Evolutionary conservation across 2,329 filamentous ascomycete species (phyloP), one percentile per base, ranked within the genome.

Genomic region (Aspergillus jensenii): DNA sequence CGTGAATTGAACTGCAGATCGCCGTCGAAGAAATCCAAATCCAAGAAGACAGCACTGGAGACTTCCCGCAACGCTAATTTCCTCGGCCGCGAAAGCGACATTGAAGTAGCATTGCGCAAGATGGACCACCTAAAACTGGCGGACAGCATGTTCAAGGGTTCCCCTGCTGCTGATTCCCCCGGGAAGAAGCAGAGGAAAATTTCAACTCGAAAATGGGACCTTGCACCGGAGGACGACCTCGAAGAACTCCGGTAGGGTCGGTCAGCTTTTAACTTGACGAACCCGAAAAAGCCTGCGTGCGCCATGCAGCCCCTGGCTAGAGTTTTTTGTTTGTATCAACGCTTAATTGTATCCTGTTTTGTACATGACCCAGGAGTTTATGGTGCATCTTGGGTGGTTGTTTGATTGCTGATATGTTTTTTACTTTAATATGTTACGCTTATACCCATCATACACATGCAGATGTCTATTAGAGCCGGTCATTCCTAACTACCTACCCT

Each of bases 1-100:
- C 82, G 89, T 37, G 88, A 92, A 73, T 69, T 91, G 6, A 78
- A 79, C 0, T 80, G 79, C 14, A 82, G 85, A 54, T 91, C 86
- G 55, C 88, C 88, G 0, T 84, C 79, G 3, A 88, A 85, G 74
- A 77, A 76, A 63, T 67, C 74, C n/a, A 70, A 68, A 43, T 52
- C 68, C 11, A 75, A 73, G 56, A 73, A 71, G 11, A 59, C 37
- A 25, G 14, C 62, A 48, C 58, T 68, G 47, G 41, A 68, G 19
- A 31, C 70, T 15, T 67, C 63, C 14, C 65, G 65, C 46, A 65
- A 68, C 27, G 65, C 68, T 23, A 75, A 69, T 41, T 59, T 70
- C 9, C 64, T 73, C 0, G 65, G 70, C 43, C 69, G 73, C 9
- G 73, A 74, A n/a, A 76, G 73, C 52, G 74, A 78, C 25, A 66